A percentile compares a stretch with the other conserved stretches of the same genome.
These are phyloP conservation scores for Colletotrichum karsti DNA, from an alignment of 2,329 filamentous ascomycete genomes.

Conservation along the genomic window DNA sequence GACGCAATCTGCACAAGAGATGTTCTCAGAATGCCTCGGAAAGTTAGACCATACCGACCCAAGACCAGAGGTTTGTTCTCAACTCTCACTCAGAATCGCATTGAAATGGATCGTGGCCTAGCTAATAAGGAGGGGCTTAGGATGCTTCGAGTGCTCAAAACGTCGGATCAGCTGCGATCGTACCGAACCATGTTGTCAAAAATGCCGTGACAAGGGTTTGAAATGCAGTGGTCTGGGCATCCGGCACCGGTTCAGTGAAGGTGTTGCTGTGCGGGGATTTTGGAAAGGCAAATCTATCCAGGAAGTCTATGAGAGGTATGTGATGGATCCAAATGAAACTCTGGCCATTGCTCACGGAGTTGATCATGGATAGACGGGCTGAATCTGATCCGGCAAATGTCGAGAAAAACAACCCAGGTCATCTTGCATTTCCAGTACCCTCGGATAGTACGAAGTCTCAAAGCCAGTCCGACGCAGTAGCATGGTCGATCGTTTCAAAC, in stretches of 20 bases:
- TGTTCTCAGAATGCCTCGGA: conserved; percentile 5
- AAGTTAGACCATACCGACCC: not conserved
- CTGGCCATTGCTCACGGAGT: too few species aligned
- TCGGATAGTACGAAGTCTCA: too few species aligned
- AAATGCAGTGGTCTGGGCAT: conserved; percentile 28
- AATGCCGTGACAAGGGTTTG: conserved; percentile 25
- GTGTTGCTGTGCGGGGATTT: not conserved
- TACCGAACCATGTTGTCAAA: conserved; percentile 21
- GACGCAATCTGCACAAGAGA: too few species aligned
- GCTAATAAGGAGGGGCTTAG: not conserved
- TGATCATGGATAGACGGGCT: too few species aligned
- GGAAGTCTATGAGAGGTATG: not conserved
- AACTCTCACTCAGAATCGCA: too few species aligned
- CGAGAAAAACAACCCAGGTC: too few species aligned
- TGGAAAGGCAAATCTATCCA: not conserved
- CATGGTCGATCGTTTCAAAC: too few species aligned
- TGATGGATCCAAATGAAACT: too few species aligned
- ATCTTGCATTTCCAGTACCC: too few species aligned
- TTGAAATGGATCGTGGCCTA: not conserved
- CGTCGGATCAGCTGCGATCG: conserved; percentile 31
- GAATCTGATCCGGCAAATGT: too few species aligned
- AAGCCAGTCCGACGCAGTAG: too few species aligned
- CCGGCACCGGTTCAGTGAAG: conserved; percentile 16
- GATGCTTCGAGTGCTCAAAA: conserved; percentile 29
- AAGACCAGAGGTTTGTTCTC: not conserved